These are phyloP conservation scores for Sclerotinia trifoliorum DNA, from an alignment of 2,329 filamentous ascomycete species.

Conservation along the genomic window DNA sequence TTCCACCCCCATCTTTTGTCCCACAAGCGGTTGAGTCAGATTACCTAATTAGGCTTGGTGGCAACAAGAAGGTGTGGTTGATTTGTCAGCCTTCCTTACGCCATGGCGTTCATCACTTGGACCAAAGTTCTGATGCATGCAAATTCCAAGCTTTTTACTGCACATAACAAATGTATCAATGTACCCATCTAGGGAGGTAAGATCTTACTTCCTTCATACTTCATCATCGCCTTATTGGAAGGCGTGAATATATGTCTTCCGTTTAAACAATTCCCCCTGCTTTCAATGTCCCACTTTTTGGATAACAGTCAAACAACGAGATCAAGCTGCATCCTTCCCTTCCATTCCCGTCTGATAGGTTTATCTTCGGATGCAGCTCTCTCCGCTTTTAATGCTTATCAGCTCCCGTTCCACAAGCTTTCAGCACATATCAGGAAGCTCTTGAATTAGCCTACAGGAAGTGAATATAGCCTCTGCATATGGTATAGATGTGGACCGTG, in stretches of 20 bases:
- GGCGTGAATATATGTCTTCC: not conserved
- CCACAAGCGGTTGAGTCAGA: not conserved
- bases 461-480: not conserved
- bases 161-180: no score
- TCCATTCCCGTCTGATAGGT: not conserved
- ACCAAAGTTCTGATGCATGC: not conserved
- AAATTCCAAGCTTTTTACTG: not conserved
- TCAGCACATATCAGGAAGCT: conserved; percentile 1
- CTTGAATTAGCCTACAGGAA: not conserved
- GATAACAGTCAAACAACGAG: not conserved
- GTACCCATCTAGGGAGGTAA: no score
- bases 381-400: conserved; percentile 2
- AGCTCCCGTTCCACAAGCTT: not conserved
- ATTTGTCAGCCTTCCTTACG: not conserved
- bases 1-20: not conserved
- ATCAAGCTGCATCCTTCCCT: no score
- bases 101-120: not conserved
- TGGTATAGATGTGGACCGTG: not conserved
- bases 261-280: not conserved
- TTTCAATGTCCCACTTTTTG: no score
- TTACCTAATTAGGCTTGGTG: not conserved
- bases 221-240: no score
- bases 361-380: not conserved
- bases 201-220: no score
- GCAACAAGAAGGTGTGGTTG: not conserved